Evolutionary conservation across 805 yeast genomes (phyloP), one percentile per base, ranked within the genome.

Genomic region (Schizosaccharomyces cryophilus): DNA sequence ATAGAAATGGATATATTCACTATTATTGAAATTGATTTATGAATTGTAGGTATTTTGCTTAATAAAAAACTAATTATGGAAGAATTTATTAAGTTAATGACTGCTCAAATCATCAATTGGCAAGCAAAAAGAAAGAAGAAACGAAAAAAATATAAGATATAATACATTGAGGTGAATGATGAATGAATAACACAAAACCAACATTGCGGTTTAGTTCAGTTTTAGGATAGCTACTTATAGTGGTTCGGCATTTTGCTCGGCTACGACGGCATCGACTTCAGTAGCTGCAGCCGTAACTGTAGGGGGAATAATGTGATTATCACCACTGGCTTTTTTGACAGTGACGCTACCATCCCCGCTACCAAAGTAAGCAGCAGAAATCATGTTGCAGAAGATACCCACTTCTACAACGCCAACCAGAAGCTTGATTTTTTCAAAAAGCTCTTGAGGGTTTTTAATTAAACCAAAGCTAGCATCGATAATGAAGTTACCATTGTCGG

Each of bases 371-470:
- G 90, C 93, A 69, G 79, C 85, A 59, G 74, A 74, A 31, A 95
- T 90, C 80, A 81, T 77, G 59, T 77, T 74, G 61, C 76, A 76
- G 73, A 93, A 93, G 64, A 93, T 74, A 0, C 98, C 98, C 9
- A 95, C 89, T 72, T 93, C 98, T 17, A 93, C 96, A 35, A 93
- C 96, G 58, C 98, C 98, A 29, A 87, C 85, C 67, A 90, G 73
- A 61, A 75, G 69, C 72, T 85, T 87, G 70, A 93, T 81, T 66
- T 80, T 70, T 40, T 67, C 69, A 24, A 81, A 79, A 61, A 74
- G 69, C 11, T 58, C 61, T 24, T 29, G 62, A 7, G 68, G 66
- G 47, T 73, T 74, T 54, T 74, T 71, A 60, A 93, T 80, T 63
- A 78, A 79, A 54, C 95, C 96, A 69, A 93, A 90, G 69, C 88